A percentile compares a stretch with the other conserved stretches of the same genome.
Conservation (phyloP, 176 grass and related monocot genomes). For the Aegilops longissima region DNA sequence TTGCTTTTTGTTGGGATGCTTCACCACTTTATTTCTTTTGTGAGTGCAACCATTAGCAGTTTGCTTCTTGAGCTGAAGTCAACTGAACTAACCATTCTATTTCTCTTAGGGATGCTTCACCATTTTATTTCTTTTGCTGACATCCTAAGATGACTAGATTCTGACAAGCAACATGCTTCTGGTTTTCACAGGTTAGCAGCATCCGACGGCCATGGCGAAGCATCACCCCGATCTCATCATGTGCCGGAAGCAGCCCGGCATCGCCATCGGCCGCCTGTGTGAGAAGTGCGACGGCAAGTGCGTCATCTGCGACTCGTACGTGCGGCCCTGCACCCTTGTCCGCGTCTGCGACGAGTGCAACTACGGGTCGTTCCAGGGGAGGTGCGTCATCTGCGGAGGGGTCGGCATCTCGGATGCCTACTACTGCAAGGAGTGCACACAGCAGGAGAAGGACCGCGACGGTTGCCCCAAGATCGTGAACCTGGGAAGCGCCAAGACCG, state of each 20-base stretch:
- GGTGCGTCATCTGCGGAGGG: constrained; percentile 81
- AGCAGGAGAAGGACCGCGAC: constrained; percentile 82
- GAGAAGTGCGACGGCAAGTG: constrained; percentile 86
- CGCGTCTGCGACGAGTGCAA: constrained; percentile 86
- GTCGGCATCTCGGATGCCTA: constrained; percentile 86
- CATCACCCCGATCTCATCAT: constrained; percentile 90
- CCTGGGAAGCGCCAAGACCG: constrained; percentile 80
- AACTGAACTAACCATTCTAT: neutral
- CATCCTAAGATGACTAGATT: neutral
- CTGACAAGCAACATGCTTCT: neutral
- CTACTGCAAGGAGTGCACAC: constrained; percentile 88
- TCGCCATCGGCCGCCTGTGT: constrained; percentile 68
- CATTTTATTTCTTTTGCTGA: neutral
- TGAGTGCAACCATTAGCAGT: neutral
- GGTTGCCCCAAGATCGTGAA: constrained; percentile 89
- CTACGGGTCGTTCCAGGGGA: constrained; percentile 81
- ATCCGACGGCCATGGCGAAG: constrained; percentile 60
- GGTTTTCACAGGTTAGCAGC: constrained; percentile 24
- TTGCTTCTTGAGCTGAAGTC: neutral
- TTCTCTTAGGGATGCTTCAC: neutral
- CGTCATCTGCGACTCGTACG: constrained; percentile 74
- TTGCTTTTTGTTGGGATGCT: neutral
- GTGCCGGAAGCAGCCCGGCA: constrained; percentile 84
- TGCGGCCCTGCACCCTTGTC: constrained; percentile 74
- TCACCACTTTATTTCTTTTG: neutral